These are phyloP conservation scores for Prunus padus DNA, from an alignment of 306 rosid genomes.

Conservation along the genomic window DNA sequence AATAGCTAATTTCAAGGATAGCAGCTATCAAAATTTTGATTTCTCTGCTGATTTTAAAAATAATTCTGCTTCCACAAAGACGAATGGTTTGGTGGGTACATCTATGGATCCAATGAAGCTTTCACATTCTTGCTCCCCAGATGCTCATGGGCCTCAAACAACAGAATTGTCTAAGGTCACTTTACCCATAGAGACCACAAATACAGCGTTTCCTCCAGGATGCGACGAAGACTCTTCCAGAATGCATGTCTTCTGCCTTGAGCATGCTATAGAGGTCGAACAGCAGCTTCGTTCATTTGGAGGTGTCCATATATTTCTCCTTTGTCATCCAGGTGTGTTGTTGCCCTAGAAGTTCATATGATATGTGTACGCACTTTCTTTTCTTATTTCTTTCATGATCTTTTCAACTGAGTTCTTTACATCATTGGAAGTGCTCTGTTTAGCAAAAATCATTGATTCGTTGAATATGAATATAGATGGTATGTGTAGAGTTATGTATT, in stretches of 20 bases:
- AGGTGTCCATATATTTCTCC: constrained; percentile 76
- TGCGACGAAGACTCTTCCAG: constrained; percentile 82
- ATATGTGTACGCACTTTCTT: background rate
- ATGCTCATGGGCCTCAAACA: constrained; percentile 45
- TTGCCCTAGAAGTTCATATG: constrained; percentile 8
- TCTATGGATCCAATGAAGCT: constrained; percentile 38
- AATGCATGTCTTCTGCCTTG: constrained; percentile 95
- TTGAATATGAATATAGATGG: background rate
- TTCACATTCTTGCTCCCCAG: constrained; percentile 43
- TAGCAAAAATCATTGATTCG: background rate
- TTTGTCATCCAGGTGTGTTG: constrained; percentile 93
- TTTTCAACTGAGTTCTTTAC: background rate
- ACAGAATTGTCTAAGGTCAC: constrained; percentile 39
- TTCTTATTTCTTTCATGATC: constrained; percentile 7
- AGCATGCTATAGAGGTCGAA: constrained; percentile 92
- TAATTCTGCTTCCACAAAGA: constrained; percentile 38
- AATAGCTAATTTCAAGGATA: constrained; percentile 27
- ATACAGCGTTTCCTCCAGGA: constrained; percentile 42
- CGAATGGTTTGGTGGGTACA: constrained; percentile 31
- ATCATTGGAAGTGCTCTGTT: background rate
- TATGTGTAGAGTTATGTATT: background rate
- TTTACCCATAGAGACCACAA: constrained; percentile 37
- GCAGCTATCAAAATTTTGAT: constrained; percentile 33
- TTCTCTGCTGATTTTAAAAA: constrained; percentile 41
- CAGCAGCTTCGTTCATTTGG: constrained; percentile 86